Base-by-base conservation (phyloP, 495 filamentous ascomycete species). In the Daldinia concentrica region DNA sequence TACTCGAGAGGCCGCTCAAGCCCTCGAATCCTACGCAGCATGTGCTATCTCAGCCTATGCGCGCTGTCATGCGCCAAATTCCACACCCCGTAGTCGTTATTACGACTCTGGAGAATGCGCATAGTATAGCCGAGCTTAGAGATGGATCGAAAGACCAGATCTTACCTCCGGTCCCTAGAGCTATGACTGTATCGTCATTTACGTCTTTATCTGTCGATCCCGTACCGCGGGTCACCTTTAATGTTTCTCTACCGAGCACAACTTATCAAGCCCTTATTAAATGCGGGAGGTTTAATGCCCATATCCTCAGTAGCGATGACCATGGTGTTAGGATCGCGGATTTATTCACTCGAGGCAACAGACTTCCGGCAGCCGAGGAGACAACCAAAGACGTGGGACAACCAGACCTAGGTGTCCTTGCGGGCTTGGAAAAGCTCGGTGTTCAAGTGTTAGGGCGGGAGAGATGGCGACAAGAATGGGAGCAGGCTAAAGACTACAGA, bases 111-210 rank as follows among this genome's bases (percentile, higher is more conserved):
- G 50, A 80, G 78, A 71, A 64, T 15, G 64, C 71, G 1, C 64
- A 58, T 56, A 17, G 36, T 7, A 58, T 73, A 22, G 26, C 67
- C 19, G 60, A 64, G 39, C 9, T 68, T 4, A 78, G 79, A 7
- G 82, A 85, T 26, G n/a, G 60, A 0, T 36, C 62, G 8, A 32
- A 66, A 24, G 50, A 62, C 0, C 51, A 61, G 0, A 27, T 65
- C 37, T 64, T 64, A 4, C 71, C 59, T 0, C 76, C 76, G 14
- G 63, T 68, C 24, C 82, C 78, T 24, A 77, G 82, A 37, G 93
- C 88, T 58, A 90, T 95, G 83, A 93, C 92, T 26, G 89, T 95
- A 70, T 96, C 93, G 19, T 94, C 91, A 12, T 91, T 97, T 82
- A 93, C 87, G 19, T 92, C 91, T 0, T 86, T 97, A 26, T 86